Conservation (phyloP, 345 rosid genomes). For the Eucalyptus marginata region DNA sequence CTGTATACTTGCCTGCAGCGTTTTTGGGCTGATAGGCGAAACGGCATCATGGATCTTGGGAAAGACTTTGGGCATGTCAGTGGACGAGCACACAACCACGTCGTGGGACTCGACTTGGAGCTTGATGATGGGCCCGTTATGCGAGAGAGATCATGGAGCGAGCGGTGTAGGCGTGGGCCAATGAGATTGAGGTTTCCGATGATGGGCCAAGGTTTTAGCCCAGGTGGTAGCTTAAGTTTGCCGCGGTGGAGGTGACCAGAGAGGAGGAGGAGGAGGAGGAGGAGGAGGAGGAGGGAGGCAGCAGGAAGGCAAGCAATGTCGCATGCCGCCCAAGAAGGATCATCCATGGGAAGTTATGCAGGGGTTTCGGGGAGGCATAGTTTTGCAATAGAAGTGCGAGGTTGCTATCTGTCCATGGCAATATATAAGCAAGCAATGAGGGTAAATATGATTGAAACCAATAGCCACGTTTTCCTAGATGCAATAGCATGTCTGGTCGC, state of each 20-base stretch:
- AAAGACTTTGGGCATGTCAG: slow-evolving; percentile 24
- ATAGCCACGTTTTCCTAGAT: not conserved
- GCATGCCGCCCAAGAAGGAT: not conserved
- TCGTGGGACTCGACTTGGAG: slow-evolving; percentile 38
- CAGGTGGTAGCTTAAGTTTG: slow-evolving; percentile 25
- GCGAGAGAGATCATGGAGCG: slow-evolving; percentile 31
- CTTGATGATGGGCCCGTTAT: slow-evolving; percentile 46
- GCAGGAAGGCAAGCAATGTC: slow-evolving; percentile 8
- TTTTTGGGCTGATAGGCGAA: slow-evolving; percentile 23
- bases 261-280: not conserved
- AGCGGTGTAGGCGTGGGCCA: slow-evolving; percentile 35
- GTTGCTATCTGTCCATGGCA: not conserved
- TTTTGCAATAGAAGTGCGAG: not conserved
- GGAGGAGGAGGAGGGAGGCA: not conserved
- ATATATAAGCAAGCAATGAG: not conserved
- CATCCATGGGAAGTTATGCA: not conserved
- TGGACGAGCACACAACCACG: slow-evolving; percentile 32
- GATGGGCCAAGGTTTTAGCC: slow-evolving; percentile 51
- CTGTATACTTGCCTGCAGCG: slow-evolving; percentile 44
- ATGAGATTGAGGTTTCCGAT: slow-evolving; percentile 53
- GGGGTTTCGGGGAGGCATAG: not conserved
- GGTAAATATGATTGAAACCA: not conserved
- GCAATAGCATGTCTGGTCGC: not conserved
- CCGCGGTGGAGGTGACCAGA: not conserved
- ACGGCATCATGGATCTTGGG: slow-evolving; percentile 27